Evolutionary conservation across 495 filamentous ascomycete genomes (phyloP).

Genomic region (Cercophora newfieldiana): DNA sequence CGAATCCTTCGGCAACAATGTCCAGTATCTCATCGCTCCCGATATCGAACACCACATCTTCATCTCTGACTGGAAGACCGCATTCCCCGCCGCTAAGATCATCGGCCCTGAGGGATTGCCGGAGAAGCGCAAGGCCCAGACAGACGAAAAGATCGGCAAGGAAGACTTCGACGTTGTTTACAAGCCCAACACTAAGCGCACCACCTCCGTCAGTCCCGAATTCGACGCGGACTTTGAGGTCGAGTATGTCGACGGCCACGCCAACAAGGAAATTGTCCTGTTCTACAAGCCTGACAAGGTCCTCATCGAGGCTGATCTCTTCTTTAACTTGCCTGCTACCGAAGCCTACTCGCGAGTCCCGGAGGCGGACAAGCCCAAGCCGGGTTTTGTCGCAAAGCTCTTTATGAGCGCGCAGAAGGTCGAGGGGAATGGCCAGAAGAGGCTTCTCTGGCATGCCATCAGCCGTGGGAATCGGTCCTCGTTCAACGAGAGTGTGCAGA

Average conservation of each 20-base stretch:
- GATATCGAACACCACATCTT: conserved; percentile 95
- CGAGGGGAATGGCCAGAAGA: conserved; percentile 69
- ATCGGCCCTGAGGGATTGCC: conserved; percentile 83
- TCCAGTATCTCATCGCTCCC: conserved; percentile 80
- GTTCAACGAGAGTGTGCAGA: conserved; percentile 65
- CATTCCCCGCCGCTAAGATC: conserved; percentile 74
- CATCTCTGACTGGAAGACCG: conserved; percentile 76
- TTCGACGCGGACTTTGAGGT: conserved; percentile 85
- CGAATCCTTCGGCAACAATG: conserved; percentile 62
- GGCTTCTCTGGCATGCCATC: conserved; percentile 78
- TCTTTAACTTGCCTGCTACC: conserved; percentile 86
- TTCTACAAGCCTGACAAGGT: conserved; percentile 76
- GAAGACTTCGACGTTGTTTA: conserved; percentile 71
- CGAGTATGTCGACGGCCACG: conserved; percentile 79
- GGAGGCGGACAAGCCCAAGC: conserved; percentile 53
- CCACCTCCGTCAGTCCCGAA: conserved; percentile 59
- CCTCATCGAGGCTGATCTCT: conserved; percentile 85
- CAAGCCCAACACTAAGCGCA: conserved; percentile 48
- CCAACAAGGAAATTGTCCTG: conserved; percentile 85
- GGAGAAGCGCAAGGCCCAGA: conserved; percentile 66
- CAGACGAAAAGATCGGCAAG: conserved; percentile 60
- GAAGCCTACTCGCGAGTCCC: conserved; percentile 76
- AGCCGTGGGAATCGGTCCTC: conserved; percentile 63
- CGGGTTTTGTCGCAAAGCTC: conserved; percentile 64
- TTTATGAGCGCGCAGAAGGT: conserved; percentile 62